Evolutionary conservation across 495 filamentous ascomycete genomes (phyloP).

Genomic region (Tuber calosporum): DNA sequence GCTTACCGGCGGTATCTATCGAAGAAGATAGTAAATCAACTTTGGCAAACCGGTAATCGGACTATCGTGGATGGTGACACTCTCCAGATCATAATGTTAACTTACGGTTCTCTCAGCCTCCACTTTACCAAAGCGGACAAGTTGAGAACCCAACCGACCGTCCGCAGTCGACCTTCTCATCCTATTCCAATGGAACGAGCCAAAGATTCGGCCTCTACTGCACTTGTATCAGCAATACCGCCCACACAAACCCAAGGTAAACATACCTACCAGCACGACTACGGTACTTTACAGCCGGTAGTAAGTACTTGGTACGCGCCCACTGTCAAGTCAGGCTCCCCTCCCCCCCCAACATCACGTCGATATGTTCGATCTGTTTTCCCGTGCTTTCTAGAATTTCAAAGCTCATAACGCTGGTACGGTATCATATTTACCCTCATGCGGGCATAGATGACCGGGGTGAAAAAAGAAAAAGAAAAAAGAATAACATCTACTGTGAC

Average conservation of each 20-base stretch:
- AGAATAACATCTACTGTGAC: not conserved
- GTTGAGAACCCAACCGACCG: not conserved
- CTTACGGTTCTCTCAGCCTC: too few relatives aligned
- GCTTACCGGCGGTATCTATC: not conserved
- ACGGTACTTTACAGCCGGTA: not conserved
- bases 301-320: not conserved
- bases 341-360: not conserved
- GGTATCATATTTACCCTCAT: not conserved
- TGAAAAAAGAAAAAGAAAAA: not conserved
- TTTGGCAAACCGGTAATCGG: too few relatives aligned
- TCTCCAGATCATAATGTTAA: too few relatives aligned
- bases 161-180: not conserved
- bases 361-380: not conserved
- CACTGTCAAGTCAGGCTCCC: not conserved
- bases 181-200: not conserved
- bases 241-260: not conserved
- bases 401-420: not conserved
- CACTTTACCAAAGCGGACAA: too few relatives aligned
- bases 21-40: not conserved
- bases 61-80: too few relatives aligned
- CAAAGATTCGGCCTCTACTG: not conserved
- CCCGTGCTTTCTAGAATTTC: not conserved
- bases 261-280: not conserved
- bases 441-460: not conserved
- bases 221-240: not conserved